Conservation (phyloP, 768 basidiomycete genomes). For the Russula lepida region DNA sequence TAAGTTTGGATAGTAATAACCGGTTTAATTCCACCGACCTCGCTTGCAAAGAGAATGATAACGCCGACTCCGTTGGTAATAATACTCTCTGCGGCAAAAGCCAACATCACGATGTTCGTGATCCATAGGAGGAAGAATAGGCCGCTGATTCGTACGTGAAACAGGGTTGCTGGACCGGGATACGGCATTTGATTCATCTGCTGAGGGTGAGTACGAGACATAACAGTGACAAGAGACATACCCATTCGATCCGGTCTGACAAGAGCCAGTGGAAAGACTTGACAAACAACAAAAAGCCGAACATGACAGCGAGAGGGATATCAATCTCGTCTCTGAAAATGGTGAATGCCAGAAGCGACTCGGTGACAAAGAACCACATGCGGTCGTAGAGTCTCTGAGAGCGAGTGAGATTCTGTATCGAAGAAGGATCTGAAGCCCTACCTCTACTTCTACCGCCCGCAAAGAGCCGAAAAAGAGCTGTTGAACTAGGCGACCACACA, state of each 20-base stretch:
- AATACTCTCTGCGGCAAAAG: constrained; percentile 74
- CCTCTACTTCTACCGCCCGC: constrained; percentile 86
- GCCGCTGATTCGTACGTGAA: constrained; percentile 74
- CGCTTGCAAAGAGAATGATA: constrained; percentile 92
- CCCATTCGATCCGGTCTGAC: constrained; percentile 93
- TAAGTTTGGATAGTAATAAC: constrained; percentile 14
- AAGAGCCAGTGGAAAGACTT: constrained; percentile 99
- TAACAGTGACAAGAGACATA: constrained; percentile 26
- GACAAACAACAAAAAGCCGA: constrained; percentile 86
- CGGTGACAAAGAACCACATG: constrained; percentile 96
- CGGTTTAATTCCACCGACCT: constrained; percentile 43
- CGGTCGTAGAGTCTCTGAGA: constrained; percentile 89
- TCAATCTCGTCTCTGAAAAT: constrained; percentile 97
- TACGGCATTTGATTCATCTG: constrained; percentile 97
- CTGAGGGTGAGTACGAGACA: constrained; percentile 1
- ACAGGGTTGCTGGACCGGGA: constrained; percentile 72
- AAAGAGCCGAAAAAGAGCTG: constrained; percentile 87
- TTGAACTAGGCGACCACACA: constrained; percentile 72
- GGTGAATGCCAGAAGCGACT: constrained; percentile 91
- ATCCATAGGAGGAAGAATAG: constrained; percentile 70
- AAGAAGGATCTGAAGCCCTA: constrained; percentile 28
- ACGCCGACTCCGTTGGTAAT: constrained; percentile 73
- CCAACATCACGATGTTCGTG: constrained; percentile 69
- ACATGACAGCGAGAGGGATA: constrained; percentile 87
- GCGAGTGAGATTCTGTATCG: neutral